Percentiles rank a stretch among this genome's conserved stretches.
phyloP scores from a whole-genome alignment of 768 basidiomycete species.

The Lyophyllum decastes region DNA sequence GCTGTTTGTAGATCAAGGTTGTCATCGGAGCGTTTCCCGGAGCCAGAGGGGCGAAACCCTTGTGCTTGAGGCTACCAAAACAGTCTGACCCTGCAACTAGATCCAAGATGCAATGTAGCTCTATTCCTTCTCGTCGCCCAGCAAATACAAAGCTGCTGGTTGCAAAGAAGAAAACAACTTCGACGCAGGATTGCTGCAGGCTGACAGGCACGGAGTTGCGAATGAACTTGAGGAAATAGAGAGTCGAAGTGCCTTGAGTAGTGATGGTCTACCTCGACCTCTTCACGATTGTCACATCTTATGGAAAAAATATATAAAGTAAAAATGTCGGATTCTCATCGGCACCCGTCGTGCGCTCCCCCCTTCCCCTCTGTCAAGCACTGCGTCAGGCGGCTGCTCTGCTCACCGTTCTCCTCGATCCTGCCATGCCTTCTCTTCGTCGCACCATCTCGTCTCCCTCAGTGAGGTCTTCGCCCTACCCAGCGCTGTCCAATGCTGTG shows the following conservation, averaged over 20 bases:
- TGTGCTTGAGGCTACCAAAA: conserved; percentile 22
- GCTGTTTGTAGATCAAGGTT: conserved; percentile 31
- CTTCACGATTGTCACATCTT: conserved; percentile 32
- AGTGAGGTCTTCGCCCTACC: conserved; percentile 73
- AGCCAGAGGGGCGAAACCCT: conserved; percentile 13
- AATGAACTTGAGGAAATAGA: conserved; percentile 14
- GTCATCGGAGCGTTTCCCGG: conserved; percentile 23
- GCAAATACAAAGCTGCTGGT: conserved; percentile 3
- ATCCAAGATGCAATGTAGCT: conserved; percentile 1
- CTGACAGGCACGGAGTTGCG: conserved; percentile 24
- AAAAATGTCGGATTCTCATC: conserved; percentile 31
- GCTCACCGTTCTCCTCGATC: conserved; percentile 24
- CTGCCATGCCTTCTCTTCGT: conserved; percentile 73
- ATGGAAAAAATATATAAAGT: conserved; percentile 45
- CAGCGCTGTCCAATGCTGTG: conserved; percentile 36
- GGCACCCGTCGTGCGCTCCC: conserved; percentile 32
- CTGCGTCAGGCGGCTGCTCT: conserved; percentile 55
- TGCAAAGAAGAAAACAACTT: conserved; percentile 14
- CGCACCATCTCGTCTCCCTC: conserved; percentile 71
- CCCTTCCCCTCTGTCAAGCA: conserved; percentile 30
- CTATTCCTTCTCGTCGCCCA: conserved; percentile 1
- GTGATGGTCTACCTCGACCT: conserved; percentile 16
- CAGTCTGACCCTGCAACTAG: conserved; percentile 21
- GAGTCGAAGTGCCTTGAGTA: conserved; percentile 15
- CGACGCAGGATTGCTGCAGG: conserved; percentile 18